Base-by-base conservation (phyloP, 139 green algal genomes). In the Astrephomene gubernaculifera region DNA sequence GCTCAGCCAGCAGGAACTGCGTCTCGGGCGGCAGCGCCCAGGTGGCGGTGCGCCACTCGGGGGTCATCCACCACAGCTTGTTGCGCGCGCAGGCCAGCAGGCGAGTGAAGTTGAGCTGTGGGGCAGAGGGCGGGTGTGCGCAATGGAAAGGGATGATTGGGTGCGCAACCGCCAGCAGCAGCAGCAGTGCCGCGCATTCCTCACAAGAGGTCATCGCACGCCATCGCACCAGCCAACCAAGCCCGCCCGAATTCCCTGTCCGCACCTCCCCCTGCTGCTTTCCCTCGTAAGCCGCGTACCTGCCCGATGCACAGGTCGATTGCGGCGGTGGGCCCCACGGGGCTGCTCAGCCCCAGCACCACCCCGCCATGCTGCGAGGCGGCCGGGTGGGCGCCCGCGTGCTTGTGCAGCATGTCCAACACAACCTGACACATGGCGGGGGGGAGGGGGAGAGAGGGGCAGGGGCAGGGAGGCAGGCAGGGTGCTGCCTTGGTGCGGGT, bases 51-150 rank as follows among this genome's bases (percentile, higher is more conserved):
- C 96, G 95, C 96, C 95, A 98, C 90, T 96, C 93, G 9, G 96
- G 96, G 14, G 95, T 97, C 96, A 98, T 97, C 95, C 94, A 98
- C 94, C 95, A 98, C 29, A 97, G 91, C 89, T 97, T 97, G 89
- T 93, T 94, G 64, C 94, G 90, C 1, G 95, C 95, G 81, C 91
- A 95, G 2, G 87, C 90, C 39, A 97, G 82, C 87, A 94, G 95
- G 29, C 89, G 90, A 63, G 85, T 81, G 76, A 90, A 94, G 39
- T 87, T 83, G 33, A 92, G 61, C 88, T 92, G 79, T 57, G 27
- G n/a, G 21, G 41, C 45, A 52, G 19, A 25, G 22, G 22, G 68
- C 39, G 24, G 39, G 38, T 19, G 57, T 19, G n/a, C n/a, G n/a
- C n/a, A n/a, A n/a, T n/a, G n/a, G n/a, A n/a, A n/a, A n/a, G n/a